phyloP scores from a whole-genome alignment of 495 filamentous ascomycete species.

The Peziza echinospora region DNA sequence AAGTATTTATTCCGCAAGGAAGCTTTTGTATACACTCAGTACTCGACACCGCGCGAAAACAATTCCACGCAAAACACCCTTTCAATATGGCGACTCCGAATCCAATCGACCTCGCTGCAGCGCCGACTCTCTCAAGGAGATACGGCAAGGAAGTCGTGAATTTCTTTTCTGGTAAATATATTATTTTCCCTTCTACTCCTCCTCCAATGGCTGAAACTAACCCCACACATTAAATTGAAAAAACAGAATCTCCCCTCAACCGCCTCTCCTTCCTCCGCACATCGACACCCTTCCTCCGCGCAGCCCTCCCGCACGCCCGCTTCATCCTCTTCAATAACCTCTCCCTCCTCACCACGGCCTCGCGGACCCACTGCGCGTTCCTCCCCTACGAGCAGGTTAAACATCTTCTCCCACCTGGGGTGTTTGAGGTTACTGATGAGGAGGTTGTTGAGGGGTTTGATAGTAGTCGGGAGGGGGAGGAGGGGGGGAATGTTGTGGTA shows the following conservation, averaged over 20 bases:
- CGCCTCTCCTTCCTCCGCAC: constrained; percentile 68
- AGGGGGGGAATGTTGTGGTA: constrained; percentile 47
- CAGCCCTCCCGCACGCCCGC: constrained; percentile 47
- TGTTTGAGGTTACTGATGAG: constrained; percentile 50
- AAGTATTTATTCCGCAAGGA: too few species aligned
- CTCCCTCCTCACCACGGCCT: constrained; percentile 39
- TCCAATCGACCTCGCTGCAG: too few species aligned
- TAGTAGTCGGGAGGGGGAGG: constrained; percentile 33
- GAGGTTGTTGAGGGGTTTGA: constrained; percentile 52
- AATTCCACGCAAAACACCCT: too few species aligned
- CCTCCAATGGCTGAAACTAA: neutral
- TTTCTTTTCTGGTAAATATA: constrained; percentile 60
- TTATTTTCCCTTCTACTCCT: neutral
- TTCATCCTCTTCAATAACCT: constrained; percentile 67
- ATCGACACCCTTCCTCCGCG: constrained; percentile 56
- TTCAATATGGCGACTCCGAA: too few species aligned
- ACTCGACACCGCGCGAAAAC: too few species aligned
- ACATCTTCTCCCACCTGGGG: constrained; percentile 45
- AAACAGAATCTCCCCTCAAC: constrained; percentile 47
- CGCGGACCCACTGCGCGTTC: constrained; percentile 34
- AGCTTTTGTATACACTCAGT: too few species aligned
- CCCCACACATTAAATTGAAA: neutral
- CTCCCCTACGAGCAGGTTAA: constrained; percentile 39
- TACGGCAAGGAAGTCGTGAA: constrained; percentile 84
- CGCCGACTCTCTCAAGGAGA: constrained; percentile 65